These are phyloP conservation scores for Sindora glabra DNA, from an alignment of 306 rosid species.

Conservation along the genomic window DNA sequence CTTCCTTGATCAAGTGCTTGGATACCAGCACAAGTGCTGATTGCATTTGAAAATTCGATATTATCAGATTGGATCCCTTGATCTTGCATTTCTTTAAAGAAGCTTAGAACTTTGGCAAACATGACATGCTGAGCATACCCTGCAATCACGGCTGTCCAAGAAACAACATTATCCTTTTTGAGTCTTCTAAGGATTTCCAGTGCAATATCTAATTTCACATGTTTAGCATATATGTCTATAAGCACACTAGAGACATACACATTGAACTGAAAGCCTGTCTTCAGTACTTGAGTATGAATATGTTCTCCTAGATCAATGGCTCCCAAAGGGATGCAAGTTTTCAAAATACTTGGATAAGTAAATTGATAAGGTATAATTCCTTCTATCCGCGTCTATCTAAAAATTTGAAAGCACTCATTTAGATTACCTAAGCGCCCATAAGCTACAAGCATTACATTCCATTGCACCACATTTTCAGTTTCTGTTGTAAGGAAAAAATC, in stretches of 20 bases:
- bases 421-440: conserved; percentile 64
- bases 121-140: conserved; percentile 70
- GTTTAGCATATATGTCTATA: conserved; percentile 84
- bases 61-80: conserved; percentile 62
- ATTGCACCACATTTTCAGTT: conserved; percentile 67
- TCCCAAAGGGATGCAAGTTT: conserved; percentile 67
- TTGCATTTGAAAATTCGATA: conserved; percentile 78
- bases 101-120: conserved; percentile 55
- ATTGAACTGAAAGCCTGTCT: conserved; percentile 79
- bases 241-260: conserved; percentile 77
- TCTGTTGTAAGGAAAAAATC: conserved; percentile 63
- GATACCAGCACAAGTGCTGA: conserved; percentile 75
- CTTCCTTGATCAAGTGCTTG: conserved; percentile 68
- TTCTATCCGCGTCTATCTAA: conserved; percentile 63
- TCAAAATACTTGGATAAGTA: conserved; percentile 81
- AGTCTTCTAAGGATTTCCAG: conserved; percentile 48
- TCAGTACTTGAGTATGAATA: conserved; percentile 65
- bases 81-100: conserved; percentile 64
- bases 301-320: conserved; percentile 72
- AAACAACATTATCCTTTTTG: conserved; percentile 55
- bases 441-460: conserved; percentile 88
- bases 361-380: conserved; percentile 79
- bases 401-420: conserved; percentile 48
- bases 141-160: conserved; percentile 91
- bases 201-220: conserved; percentile 58